Conservation (phyloP, 768 basidiomycete species). For the Mycena sanguinolenta region DNA sequence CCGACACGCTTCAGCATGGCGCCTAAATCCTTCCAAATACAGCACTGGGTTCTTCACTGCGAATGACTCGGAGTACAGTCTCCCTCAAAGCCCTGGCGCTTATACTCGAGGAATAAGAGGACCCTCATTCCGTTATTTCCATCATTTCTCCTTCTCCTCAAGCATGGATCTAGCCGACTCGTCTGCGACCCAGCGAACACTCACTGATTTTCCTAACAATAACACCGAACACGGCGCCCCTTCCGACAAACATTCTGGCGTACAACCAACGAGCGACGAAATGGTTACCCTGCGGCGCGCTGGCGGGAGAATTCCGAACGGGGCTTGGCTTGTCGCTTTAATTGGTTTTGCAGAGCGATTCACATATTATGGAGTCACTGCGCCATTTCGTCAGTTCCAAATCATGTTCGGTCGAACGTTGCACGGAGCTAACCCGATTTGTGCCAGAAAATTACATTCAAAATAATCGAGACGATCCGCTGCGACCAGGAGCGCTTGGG, state of each 20-base stretch:
- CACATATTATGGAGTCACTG: slow-evolving; percentile 26
- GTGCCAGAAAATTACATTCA: slow-evolving; percentile 33
- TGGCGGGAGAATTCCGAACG: slow-evolving; percentile 14
- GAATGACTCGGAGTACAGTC: neutral
- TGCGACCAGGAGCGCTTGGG: slow-evolving; percentile 28
- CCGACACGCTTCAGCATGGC: no score
- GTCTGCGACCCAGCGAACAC: neutral
- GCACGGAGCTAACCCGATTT: no score
- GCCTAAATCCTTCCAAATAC: no score
- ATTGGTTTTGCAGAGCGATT: slow-evolving; percentile 21
- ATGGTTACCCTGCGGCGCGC: slow-evolving; percentile 9
- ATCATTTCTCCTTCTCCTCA: neutral
- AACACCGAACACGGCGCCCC: neutral
- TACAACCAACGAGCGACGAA: slow-evolving; percentile 16
- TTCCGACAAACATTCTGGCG: neutral
- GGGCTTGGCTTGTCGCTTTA: slow-evolving; percentile 31
- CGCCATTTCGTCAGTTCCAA: no score
- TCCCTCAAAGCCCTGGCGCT: no score
- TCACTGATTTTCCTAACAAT: neutral
- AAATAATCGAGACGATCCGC: slow-evolving; percentile 19
- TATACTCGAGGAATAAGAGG: no score
- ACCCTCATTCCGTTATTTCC: neutral
- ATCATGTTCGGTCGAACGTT: no score
- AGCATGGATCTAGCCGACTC: neutral
- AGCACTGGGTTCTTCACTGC: no score